Evolutionary conservation across 768 basidiomycete genomes (phyloP).

Genomic region (Amanita rimosa): DNA sequence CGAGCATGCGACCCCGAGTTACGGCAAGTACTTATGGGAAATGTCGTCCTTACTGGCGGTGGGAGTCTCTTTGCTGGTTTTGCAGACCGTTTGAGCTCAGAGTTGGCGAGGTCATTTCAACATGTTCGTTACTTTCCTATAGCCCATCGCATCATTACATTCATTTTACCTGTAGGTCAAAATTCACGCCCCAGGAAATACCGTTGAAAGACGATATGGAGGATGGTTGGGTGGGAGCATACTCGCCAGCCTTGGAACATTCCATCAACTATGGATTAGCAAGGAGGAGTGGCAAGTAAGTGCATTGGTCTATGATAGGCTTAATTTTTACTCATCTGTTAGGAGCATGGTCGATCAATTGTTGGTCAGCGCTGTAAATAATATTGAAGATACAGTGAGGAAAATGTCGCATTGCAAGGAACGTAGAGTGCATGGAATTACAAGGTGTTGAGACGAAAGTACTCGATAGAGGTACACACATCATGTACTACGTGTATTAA

Average conservation of each 20-base stretch:
- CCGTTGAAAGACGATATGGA: conserved; percentile 81
- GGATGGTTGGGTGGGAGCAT: conserved; percentile 97
- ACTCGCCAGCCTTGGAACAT: conserved; percentile 88
- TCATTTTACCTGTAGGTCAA: conserved; percentile 44
- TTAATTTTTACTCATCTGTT: conserved; percentile 1
- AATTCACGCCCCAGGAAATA: conserved; percentile 87
- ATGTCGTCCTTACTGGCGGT: conserved; percentile 94
- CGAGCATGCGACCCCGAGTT: conserved; percentile 86
- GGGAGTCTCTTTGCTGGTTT: conserved; percentile 83
- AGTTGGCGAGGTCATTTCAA: conserved; percentile 64
- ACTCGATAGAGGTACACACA: conserved; percentile 1
- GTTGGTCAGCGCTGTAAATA: conserved; percentile 83
- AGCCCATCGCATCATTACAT: neutral
- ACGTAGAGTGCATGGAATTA: conserved; percentile 8
- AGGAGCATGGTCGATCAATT: conserved; percentile 80
- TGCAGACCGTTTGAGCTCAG: conserved; percentile 68
- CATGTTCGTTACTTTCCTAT: conserved; percentile 43
- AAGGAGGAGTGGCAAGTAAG: conserved; percentile 85
- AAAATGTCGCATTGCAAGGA: conserved; percentile 9
- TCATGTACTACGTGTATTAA: neutral
- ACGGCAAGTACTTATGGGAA: conserved; percentile 80
- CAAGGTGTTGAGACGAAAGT: neutral
- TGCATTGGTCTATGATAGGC: neutral
- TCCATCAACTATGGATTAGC: conserved; percentile 96
- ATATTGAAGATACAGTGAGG: conserved; percentile 4